Percentiles rank a stretch among this genome's conserved stretches.
Evolutionary conservation across 106 monocot genomes (phyloP).

Genomic region (Ottelia alismoides): DNA sequence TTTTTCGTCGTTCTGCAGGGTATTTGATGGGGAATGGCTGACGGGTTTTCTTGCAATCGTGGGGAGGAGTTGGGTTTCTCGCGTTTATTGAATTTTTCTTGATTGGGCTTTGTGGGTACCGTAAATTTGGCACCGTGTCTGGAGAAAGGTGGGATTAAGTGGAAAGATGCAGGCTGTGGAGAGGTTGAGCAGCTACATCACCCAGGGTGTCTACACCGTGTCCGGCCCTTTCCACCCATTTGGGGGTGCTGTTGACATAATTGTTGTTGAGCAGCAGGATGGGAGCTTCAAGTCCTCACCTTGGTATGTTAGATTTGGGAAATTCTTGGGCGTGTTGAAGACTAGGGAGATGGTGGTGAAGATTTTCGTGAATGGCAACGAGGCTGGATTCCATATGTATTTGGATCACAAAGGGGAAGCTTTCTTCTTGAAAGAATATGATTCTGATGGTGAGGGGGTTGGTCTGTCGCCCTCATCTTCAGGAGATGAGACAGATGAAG

Average conservation of each 20-base stretch:
- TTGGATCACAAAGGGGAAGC: constrained; percentile 81
- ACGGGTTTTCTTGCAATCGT: too few relatives aligned
- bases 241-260: constrained; percentile 83
- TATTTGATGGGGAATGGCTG: too few relatives aligned
- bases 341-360: constrained; percentile 63
- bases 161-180: constrained; percentile 69
- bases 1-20: too few relatives aligned
- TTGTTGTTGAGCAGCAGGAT: constrained; percentile 76
- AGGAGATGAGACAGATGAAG: constrained; percentile 43
- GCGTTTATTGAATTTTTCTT: not conserved
- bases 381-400: constrained; percentile 73
- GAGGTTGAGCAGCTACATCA: constrained; percentile 52
- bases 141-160: not conserved
- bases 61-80: too few relatives aligned
- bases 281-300: constrained; percentile 87
- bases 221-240: constrained; percentile 89
- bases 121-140: not conserved
- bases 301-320: constrained; percentile 85
- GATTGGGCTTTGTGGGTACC: not conserved
- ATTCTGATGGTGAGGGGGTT: constrained; percentile 14
- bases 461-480: constrained; percentile 39
- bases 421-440: constrained; percentile 37
- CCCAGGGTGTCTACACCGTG: constrained; percentile 54
- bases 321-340: constrained; percentile 83
- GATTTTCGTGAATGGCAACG: constrained; percentile 58